phyloP scores from a whole-genome alignment of 2,329 filamentous ascomycete species.

The Fusarium equiseti region DNA sequence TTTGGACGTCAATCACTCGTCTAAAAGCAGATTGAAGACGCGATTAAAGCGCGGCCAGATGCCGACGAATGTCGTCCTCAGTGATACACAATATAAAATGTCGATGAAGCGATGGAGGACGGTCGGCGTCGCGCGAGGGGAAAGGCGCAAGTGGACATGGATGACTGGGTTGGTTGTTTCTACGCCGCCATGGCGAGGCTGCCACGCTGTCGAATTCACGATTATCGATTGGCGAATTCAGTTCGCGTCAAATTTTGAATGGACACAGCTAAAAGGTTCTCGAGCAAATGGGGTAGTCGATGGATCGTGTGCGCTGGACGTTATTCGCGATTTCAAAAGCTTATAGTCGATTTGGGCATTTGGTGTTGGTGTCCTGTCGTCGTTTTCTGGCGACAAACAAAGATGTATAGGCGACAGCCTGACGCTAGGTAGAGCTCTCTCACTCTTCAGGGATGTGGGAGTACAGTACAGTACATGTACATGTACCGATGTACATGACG shows the following conservation, averaged over 20 bases:
- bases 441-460: conserved; percentile 32
- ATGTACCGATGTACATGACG: conserved; percentile 27
- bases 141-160: conserved; percentile 48
- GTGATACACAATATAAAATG: conserved; percentile 1
- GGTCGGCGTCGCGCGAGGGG: conserved; percentile 45
- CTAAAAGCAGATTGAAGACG: conserved; percentile 39
- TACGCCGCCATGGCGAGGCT: conserved; percentile 50
- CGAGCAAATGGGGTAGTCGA: conserved; percentile 14
- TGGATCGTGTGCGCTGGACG: conserved; percentile 29
- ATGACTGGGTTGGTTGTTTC: conserved; percentile 44
- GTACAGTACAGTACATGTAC: not conserved
- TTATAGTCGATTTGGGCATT: conserved; percentile 34
- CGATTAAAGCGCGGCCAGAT: conserved; percentile 31
- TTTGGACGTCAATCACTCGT: conserved; percentile 37
- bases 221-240: conserved; percentile 39
- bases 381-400: conserved; percentile 45
- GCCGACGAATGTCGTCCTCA: conserved; percentile 12
- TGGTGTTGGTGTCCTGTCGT: conserved; percentile 41
- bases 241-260: conserved; percentile 21
- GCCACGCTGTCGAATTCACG: conserved; percentile 44
- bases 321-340: conserved; percentile 31
- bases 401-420: conserved; percentile 41
- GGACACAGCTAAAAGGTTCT: conserved; percentile 10
- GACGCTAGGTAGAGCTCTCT: conserved; percentile 38
- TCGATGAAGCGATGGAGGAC: conserved; percentile 32